Percentiles rank a stretch among this genome's conserved stretches.
phyloP scores from a whole-genome alignment of 2,329 filamentous ascomycete species.

The Hymenoscyphus fraxineus region DNA sequence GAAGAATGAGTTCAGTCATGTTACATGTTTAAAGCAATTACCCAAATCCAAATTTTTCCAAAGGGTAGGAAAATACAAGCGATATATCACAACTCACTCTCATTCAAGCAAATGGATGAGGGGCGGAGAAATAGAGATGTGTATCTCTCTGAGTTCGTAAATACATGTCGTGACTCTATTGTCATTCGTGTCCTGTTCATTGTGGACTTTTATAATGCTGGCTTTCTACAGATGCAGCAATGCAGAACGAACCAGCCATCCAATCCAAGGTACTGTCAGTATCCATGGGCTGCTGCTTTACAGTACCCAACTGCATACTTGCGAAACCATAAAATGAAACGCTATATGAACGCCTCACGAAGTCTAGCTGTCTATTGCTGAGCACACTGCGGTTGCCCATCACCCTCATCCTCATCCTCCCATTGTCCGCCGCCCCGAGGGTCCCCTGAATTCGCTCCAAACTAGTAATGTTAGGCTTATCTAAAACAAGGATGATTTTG shows the following conservation, averaged over 20 bases:
- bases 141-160: neutral
- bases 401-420: constrained; percentile 62
- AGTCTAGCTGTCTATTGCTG: constrained; percentile 30
- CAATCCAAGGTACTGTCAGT: neutral
- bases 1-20: neutral
- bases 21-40: neutral
- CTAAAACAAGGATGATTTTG: constrained; percentile 5
- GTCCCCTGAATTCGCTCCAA: constrained; percentile 69
- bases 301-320: constrained; percentile 5
- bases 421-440: constrained; percentile 62
- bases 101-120: neutral
- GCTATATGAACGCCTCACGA: constrained; percentile 7
- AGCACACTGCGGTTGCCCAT: constrained; percentile 61
- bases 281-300: neutral
- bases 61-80: too few relatives aligned
- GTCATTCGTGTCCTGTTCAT: constrained; percentile 2
- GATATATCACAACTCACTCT: neutral
- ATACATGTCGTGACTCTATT: constrained; percentile 3
- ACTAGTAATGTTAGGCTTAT: constrained; percentile 43
- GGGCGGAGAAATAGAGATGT: neutral
- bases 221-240: neutral
- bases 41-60: too few relatives aligned
- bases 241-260: constrained; percentile 2
- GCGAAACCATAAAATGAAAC: constrained; percentile 4
- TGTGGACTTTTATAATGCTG: neutral